A percentile compares a stretch with the other conserved stretches of the same genome.
Conservation (phyloP, 176 grass and related monocot species). For the Carex cristatella region DNA sequence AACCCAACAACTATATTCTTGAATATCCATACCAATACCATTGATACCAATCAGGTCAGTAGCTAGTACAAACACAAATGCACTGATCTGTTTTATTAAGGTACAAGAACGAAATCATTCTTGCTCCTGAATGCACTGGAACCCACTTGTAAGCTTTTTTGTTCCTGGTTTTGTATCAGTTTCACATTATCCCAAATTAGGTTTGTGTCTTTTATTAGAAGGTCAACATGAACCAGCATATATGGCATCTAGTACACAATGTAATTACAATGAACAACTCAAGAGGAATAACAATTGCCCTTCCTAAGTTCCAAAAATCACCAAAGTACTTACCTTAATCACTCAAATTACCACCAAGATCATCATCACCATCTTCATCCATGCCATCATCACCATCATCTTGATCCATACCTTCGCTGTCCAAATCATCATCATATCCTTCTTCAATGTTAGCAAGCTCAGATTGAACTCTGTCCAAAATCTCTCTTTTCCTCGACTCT, state of each 20-base stretch:
- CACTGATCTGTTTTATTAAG: neutral
- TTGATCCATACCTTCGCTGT: slow-evolving; percentile 18
- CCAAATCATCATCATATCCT: slow-evolving; percentile 28
- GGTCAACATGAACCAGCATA: neutral
- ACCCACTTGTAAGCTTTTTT: neutral
- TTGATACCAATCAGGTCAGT: neutral
- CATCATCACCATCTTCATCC: slow-evolving; percentile 30
- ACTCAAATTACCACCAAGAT: slow-evolving; percentile 32
- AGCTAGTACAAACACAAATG: neutral
- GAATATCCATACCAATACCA: neutral
- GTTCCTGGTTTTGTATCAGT: neutral
- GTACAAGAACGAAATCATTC: neutral
- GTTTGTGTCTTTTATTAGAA: neutral
- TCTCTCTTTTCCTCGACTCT: slow-evolving; percentile 55
- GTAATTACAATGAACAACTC: neutral
- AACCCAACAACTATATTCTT: neutral
- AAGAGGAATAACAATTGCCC: neutral
- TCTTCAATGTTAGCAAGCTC: slow-evolving; percentile 50
- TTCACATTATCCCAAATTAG: neutral
- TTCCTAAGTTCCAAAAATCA: neutral
- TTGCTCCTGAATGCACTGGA: neutral
- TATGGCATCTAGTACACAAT: slow-evolving; percentile 3
- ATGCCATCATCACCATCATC: slow-evolving; percentile 15
- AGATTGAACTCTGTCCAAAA: slow-evolving; percentile 55
- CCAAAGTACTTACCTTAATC: slow-evolving; percentile 31